Evolutionary conservation across 495 filamentous ascomycete genomes (phyloP).

Genomic region (Cenococcum geophilum): DNA sequence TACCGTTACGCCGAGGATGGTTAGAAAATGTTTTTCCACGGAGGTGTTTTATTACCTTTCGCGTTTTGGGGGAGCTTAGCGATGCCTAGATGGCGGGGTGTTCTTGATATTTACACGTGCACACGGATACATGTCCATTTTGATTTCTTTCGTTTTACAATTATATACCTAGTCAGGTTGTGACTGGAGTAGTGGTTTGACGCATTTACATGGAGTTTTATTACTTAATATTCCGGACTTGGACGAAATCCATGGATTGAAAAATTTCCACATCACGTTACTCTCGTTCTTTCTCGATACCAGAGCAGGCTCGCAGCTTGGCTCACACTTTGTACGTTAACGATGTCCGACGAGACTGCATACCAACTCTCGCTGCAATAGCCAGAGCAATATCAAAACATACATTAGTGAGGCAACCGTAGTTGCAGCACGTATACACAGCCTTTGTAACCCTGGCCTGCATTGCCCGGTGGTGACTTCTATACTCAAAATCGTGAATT

Average conservation of each 20-base stretch:
- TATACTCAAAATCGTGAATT: background rate
- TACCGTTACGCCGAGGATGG: constrained; percentile 6
- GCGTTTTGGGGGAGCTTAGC: constrained; percentile 4
- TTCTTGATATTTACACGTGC: constrained; percentile 3
- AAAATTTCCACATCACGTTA: background rate
- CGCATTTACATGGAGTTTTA: constrained; percentile 26
- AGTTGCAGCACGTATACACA: background rate
- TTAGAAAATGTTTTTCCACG: constrained; percentile 14
- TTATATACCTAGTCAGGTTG: background rate
- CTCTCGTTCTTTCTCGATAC: constrained; percentile 20
- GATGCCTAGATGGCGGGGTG: constrained; percentile 20
- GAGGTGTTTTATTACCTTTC: constrained; percentile 23
- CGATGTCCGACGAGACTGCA: background rate
- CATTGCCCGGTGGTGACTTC: background rate
- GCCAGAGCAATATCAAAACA: background rate
- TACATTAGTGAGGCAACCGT: background rate
- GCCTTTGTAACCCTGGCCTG: background rate
- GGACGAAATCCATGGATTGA: background rate
- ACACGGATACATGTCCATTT: constrained; percentile 1
- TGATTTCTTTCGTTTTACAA: constrained; percentile 3
- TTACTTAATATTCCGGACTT: constrained; percentile 1
- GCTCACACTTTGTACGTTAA: constrained; percentile 18
- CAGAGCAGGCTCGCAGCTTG: constrained; percentile 25
- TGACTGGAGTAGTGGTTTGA: background rate
- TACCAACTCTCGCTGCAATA: background rate